A percentile compares a stretch with the other conserved stretches of the same genome.
Conservation (phyloP, 2,329 filamentous ascomycete species). For the Cladosporium oxysporum region DNA sequence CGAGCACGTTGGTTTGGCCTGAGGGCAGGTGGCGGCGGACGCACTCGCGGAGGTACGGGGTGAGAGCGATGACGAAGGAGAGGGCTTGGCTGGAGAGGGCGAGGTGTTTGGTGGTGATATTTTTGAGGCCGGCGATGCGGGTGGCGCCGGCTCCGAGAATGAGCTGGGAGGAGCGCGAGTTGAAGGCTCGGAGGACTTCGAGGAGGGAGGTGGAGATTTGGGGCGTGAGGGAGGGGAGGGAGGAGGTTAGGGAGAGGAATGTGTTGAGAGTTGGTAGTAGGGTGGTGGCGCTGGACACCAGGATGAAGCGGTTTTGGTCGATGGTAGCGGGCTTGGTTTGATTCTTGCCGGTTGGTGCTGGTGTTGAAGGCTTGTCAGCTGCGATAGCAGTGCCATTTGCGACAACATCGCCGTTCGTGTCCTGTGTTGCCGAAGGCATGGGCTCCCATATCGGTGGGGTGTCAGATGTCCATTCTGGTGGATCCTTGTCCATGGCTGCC, state of each 20-base stretch:
- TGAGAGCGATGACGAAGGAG: constrained; percentile 80
- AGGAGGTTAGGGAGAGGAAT: constrained; percentile 79
- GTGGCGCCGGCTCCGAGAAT: constrained; percentile 94
- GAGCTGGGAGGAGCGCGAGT: constrained; percentile 92
- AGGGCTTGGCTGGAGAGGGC: constrained; percentile 88
- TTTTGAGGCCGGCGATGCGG: constrained; percentile 82
- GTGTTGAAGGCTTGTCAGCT: constrained; percentile 11
- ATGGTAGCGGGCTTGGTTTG: constrained; percentile 61
- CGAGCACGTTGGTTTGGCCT: constrained; percentile 50
- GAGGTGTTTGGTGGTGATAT: constrained; percentile 94
- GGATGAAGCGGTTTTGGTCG: constrained; percentile 80
- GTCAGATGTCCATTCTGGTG: constrained; percentile 64
- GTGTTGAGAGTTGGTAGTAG: constrained; percentile 79
- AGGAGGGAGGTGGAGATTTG: constrained; percentile 79
- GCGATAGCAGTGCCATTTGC: constrained; percentile 26
- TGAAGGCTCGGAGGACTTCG: constrained; percentile 89
- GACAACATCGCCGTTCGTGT: constrained; percentile 33
- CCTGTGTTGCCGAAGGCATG: constrained; percentile 30
- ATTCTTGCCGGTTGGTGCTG: constrained; percentile 23
- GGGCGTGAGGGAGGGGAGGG: constrained; percentile 84
- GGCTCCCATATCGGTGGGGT: constrained; percentile 53
- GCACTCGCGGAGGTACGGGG: constrained; percentile 90
- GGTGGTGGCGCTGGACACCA: constrained; percentile 79
- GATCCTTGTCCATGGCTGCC: constrained; percentile 70
- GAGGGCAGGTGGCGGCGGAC: constrained; percentile 70